Evolutionary conservation across 495 filamentous ascomycete species (phyloP), one percentile per base, ranked within the genome.

Genomic region (Penicillium bialowiezense): DNA sequence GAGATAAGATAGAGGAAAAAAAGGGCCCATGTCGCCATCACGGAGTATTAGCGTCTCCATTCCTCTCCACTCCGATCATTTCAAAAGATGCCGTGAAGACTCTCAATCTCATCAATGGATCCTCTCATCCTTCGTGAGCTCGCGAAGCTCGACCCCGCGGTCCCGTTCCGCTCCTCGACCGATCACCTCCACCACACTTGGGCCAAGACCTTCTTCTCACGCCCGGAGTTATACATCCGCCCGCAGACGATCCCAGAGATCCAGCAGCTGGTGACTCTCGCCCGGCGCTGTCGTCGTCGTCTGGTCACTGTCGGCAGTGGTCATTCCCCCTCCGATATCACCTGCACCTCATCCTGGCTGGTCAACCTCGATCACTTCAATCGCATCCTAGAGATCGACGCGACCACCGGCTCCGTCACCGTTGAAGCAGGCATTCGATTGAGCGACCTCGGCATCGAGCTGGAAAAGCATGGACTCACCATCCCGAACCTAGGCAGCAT

Each of bases 401-500:
- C 63, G 28, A 72, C 77, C 15, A 85, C 75, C 10, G 74, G 83
- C 28, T 62, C 84, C 21, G 78, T 93, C n/a, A 80, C 83, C 18
- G 81, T 96, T 54, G 77, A 97, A 70, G 86, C 86, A 3, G 93
- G 93, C 1, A 96, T 97, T 48, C 74, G 91, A 42, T 70, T 98
- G 36, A 76, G 77, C 49, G 73, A 86, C 39, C 74, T 98, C 38
- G 80, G 85, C 24, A 69, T 72, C 14, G 78, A 80, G 48, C 76
- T 96, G 43, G 86, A 87, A 44, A 78, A 82, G 42, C 62, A 82
- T 50, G 89, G 89, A 7, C 75, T 96, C 46, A 85, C 89, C 9
- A 79, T 97, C 76, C 86, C 87, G 17, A 95, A 90, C 59, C 74
- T 97, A 40, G 93, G 93, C 7, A 96, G 90, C 65, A 98, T 98